Base-by-base conservation (phyloP, 2,329 filamentous ascomycete genomes). In the Paraphoma sp. region DNA sequence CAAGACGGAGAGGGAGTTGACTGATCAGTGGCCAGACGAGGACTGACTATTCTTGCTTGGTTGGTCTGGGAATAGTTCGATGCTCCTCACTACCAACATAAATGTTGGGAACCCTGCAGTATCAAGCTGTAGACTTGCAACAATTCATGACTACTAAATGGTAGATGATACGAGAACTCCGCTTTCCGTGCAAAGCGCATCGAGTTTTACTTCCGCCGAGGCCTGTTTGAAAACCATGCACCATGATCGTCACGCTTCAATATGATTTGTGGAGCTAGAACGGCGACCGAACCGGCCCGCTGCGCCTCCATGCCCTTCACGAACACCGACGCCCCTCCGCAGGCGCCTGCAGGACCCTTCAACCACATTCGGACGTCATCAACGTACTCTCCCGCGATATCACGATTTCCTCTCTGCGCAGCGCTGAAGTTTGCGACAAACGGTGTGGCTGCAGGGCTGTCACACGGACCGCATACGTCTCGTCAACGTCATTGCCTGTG, bases 11-110 rank as follows among this genome's bases (percentile, higher is more conserved):
- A 63, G 57, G 55, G 63, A 62, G 41, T 56, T 69, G 56, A 63
- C 62, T 41, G 70, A 72, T 62, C 70, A 72, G 60, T 72, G 70
- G 70, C 70, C 70, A 30, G 66, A 72, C 47, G 53, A 47, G 28
- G 56, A 50, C 44, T 46, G 49, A 14, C 42, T 38, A 44, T 40
- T 16, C 6, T 29, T 23, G 17, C 9, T 10, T 16, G 45, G 33
- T 16, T 16, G n/a, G 28, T 16, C 16, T 2, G n/a, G n/a, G n/a
- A 47, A 31, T 5, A 23, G 23, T 23, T 23, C 23, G 23, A 23
- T 23, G 23, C 23, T 23, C 5, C 23, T 23, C 5, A 23, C 23
- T 23, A 23, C 23, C 23, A 23, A 23, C 23, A 23, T 23, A 23
- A 23, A 23, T 23, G 23, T 5, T 5, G 23, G 23, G 23, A 23